These are phyloP conservation scores for Rosa persica DNA, from an alignment of 306 rosid species.

Conservation along the genomic window DNA sequence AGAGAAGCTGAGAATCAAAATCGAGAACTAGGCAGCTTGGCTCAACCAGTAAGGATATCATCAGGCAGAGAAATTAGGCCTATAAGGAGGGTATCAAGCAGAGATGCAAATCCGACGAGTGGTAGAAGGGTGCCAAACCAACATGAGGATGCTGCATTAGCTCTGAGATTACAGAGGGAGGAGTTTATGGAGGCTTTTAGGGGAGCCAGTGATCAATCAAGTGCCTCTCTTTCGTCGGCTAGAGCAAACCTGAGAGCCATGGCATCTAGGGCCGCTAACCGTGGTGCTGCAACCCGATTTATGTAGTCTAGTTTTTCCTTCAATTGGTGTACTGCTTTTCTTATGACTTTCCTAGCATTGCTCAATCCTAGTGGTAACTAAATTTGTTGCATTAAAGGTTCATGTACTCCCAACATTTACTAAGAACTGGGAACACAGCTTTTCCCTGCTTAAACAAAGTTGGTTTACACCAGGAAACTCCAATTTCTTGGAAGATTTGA, in stretches of 20 bases:
- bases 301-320: slow-evolving; percentile 1
- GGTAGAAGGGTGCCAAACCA: slow-evolving; percentile 56
- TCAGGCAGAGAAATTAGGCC: not conserved
- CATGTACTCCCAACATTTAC: not conserved
- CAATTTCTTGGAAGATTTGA: not conserved
- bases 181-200: slow-evolving; percentile 72
- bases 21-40: slow-evolving; percentile 3
- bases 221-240: slow-evolving; percentile 37
- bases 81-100: slow-evolving; percentile 22
- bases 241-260: slow-evolving; percentile 67
- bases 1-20: slow-evolving; percentile 28
- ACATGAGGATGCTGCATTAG: slow-evolving; percentile 83
- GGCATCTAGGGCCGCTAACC: slow-evolving; percentile 67
- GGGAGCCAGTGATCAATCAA: slow-evolving; percentile 38
- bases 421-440: not conserved
- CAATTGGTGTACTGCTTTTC: not conserved
- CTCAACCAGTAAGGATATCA: not conserved
- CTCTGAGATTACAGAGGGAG: slow-evolving; percentile 81
- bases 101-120: slow-evolving; percentile 18
- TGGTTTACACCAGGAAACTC: not conserved
- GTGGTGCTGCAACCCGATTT: slow-evolving; percentile 38
- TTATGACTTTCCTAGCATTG: not conserved
- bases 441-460: not conserved
- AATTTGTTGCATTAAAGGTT: slow-evolving; percentile 2
- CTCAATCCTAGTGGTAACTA: not conserved